Evolutionary conservation across 208 protist species (phyloP).

Genomic region (Leishmania major): DNA sequence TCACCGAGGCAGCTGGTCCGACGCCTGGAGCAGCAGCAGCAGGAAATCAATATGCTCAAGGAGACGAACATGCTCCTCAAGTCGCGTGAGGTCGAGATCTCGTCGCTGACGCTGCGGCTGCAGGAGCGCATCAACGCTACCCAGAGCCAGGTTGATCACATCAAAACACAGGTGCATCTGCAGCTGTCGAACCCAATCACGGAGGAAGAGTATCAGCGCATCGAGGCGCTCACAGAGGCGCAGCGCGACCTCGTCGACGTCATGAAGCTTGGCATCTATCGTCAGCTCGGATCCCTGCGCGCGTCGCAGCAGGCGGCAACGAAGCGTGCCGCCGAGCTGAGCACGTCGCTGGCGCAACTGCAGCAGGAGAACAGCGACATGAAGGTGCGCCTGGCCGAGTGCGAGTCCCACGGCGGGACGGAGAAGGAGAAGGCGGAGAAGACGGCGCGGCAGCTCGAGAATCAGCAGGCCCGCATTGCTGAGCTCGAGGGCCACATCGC

Average conservation of each 20-base stretch:
- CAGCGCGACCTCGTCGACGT: slow-evolving; percentile 82
- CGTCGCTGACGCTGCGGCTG: slow-evolving; percentile 65
- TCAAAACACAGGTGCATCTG: slow-evolving; percentile 74
- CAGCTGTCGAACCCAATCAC: slow-evolving; percentile 78
- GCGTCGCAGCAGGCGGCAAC: slow-evolving; percentile 56
- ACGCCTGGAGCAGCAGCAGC: slow-evolving; percentile 71
- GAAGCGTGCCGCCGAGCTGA: slow-evolving; percentile 64
- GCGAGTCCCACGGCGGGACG: slow-evolving; percentile 37
- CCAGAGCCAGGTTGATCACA: slow-evolving; percentile 84
- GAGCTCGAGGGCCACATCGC: slow-evolving; percentile 71
- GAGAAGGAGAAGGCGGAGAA: slow-evolving; percentile 40
- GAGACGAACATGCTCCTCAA: slow-evolving; percentile 76
- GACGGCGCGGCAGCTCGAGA: slow-evolving; percentile 39
- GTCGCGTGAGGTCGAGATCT: slow-evolving; percentile 82
- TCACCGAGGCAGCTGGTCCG: slow-evolving; percentile 69
- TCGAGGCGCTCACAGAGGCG: slow-evolving; percentile 65
- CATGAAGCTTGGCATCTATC: slow-evolving; percentile 84
- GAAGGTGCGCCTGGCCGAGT: slow-evolving; percentile 55
- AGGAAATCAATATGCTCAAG: slow-evolving; percentile 62
- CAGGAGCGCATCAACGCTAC: slow-evolving; percentile 80
- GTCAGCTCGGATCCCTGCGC: slow-evolving; percentile 67
- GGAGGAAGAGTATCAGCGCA: slow-evolving; percentile 71
- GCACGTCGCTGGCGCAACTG: slow-evolving; percentile 39
- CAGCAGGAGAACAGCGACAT: slow-evolving; percentile 60
- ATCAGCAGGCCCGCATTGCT: slow-evolving; percentile 44